Conservation (phyloP, 495 filamentous ascomycete genomes). For the Tuber indicum region DNA sequence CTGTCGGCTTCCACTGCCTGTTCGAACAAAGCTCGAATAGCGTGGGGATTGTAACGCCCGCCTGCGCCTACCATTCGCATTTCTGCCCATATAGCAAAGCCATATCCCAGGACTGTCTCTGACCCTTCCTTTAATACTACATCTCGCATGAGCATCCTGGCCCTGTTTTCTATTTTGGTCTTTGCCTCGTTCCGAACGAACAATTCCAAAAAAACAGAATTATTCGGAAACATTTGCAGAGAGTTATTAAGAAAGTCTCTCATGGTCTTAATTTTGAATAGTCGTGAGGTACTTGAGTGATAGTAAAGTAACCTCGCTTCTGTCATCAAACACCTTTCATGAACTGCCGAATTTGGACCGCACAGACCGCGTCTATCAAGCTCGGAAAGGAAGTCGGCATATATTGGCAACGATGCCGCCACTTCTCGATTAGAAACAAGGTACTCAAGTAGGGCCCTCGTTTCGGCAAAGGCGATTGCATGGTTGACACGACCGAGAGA, state of each 20-base stretch:
- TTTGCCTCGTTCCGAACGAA: constrained; percentile 64
- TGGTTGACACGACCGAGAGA: constrained; percentile 46
- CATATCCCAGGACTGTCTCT: constrained; percentile 52
- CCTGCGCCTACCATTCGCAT: constrained; percentile 45
- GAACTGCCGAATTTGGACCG: constrained; percentile 25
- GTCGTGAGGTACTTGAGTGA: constrained; percentile 51
- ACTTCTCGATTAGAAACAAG: constrained; percentile 45
- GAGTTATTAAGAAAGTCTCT: constrained; percentile 55
- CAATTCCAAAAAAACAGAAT: constrained; percentile 68
- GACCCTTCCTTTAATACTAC: constrained; percentile 45
- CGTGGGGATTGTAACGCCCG: constrained; percentile 53
- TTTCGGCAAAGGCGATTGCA: constrained; percentile 54
- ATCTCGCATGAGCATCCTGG: constrained; percentile 55
- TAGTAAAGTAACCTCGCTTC: constrained; percentile 62
- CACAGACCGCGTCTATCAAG: constrained; percentile 29
- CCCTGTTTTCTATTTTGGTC: constrained; percentile 63
- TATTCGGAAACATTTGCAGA: constrained; percentile 60
- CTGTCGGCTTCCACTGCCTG: constrained; percentile 52
- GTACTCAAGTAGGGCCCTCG: constrained; percentile 59
- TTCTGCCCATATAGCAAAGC: constrained; percentile 65
- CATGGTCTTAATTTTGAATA: constrained; percentile 59
- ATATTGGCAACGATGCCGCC: constrained; percentile 20
- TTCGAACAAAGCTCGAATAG: constrained; percentile 64
- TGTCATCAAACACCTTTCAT: constrained; percentile 61
- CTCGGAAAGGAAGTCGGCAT: constrained; percentile 25